Evolutionary conservation across 306 rosid genomes (phyloP), one percentile per base, ranked within the genome.

Genomic region (Sindora glabra): DNA sequence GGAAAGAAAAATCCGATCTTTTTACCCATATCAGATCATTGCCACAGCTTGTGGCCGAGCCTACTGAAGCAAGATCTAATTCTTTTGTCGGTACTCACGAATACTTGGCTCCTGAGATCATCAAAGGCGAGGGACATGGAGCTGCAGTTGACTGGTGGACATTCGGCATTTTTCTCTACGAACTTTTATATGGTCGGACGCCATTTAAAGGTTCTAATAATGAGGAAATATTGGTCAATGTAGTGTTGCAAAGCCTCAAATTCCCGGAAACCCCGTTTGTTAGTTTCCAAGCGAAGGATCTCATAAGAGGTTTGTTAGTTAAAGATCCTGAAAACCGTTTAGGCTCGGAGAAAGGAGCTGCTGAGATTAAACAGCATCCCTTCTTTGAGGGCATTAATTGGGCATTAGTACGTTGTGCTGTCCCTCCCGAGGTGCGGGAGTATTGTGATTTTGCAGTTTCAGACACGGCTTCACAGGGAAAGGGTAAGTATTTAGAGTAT

Each of bases 101-200:
- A 79, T 89, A 89, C 86, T 65, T 89, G 54, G 96, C 96, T 2
- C 96, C 96, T 0, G 96, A 89, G 90, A 83, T 89, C 55, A 89
- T 89, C 81, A 80, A 83, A 83, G 96, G 90, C 36, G 89, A 83
- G 47, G 96, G 96, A 29, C 96, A 89, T 13, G 96, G 96, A 32
- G 95, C 95, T 26, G 96, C 96, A 5, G 96, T 89, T 55, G 96
- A 89, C 71, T 89, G 96, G 96, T 89, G 96, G 96, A 89, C 96
- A 1, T 83, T 85, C 52, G 96, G 96, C n/a, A 76, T 89, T 55
- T 89, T 89, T 48, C 95, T 89, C n/a, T 89, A 85, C 24, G 96
- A 89, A 73, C 90, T 89, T 60, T 67, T 89, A 39, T 89, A 79
- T 8, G 95, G 96, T 5, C 78, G 70, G 62, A 89, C 96, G 8